These are phyloP conservation scores for Marasmius sp. DNA, from an alignment of 1,284 basidiomycete genomes.

Conservation along the genomic window DNA sequence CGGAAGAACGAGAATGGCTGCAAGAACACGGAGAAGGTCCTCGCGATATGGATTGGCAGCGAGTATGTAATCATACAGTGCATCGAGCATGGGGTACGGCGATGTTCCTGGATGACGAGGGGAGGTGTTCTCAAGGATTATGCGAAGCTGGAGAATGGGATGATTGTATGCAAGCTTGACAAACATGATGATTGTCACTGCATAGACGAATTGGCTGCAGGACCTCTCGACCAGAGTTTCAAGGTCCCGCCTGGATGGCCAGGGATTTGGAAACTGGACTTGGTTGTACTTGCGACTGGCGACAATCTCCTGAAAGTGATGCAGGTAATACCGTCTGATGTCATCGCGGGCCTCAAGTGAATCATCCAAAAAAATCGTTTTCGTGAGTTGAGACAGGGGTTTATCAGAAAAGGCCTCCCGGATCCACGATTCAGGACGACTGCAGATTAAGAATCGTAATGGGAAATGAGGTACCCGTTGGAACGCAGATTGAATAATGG, in stretches of 20 bases:
- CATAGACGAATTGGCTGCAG: conserved; percentile 13
- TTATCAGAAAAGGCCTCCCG: not conserved
- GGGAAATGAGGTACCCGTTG: not conserved
- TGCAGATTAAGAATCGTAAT: not conserved
- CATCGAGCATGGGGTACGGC: conserved; percentile 7
- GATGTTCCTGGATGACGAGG: not conserved
- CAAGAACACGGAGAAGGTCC: not conserved
- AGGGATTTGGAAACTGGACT: not conserved
- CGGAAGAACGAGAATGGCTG: not conserved
- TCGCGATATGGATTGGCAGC: not conserved
- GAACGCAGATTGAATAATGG: not conserved
- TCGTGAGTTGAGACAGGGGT: not conserved
- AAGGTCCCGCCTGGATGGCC: conserved; percentile 5
- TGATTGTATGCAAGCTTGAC: not conserved
- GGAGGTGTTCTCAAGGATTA: not conserved
- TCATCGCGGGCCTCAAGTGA: not conserved
- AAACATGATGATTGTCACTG: conserved; percentile 11
- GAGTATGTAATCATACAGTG: conserved; percentile 9
- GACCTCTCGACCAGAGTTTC: conserved; percentile 4
- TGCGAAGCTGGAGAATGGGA: conserved; percentile 3
- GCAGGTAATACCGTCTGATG: not conserved
- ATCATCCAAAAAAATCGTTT: not conserved
- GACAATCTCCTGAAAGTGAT: not conserved
- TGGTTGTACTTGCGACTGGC: not conserved
- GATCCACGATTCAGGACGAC: not conserved